Evolutionary conservation across 163 green algal species (phyloP).

Genomic region (Smithsoniella earleae): DNA sequence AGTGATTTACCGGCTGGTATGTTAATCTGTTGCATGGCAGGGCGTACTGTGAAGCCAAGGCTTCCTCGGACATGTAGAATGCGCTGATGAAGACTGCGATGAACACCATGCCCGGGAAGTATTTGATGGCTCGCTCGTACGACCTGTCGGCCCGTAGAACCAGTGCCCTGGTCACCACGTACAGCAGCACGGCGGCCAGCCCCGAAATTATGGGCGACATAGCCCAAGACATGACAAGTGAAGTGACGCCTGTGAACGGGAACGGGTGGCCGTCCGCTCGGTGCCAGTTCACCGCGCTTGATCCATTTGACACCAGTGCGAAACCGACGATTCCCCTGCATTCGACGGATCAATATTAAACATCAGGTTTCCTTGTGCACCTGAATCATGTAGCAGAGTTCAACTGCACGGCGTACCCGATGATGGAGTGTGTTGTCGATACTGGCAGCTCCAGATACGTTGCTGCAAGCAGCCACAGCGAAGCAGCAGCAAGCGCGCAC

Average conservation of each 20-base stretch:
- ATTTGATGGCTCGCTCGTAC: conserved; percentile 37
- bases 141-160: conserved; percentile 41
- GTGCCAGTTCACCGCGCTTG: background rate
- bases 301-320: background rate
- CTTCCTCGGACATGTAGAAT: conserved; percentile 35
- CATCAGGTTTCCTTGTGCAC: background rate
- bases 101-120: conserved; percentile 19
- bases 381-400: background rate
- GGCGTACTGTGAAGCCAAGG: background rate
- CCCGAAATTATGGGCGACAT: conserved; percentile 46
- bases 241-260: background rate
- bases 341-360: no score
- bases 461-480: conserved; percentile 46
- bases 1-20: conserved; percentile 29
- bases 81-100: conserved; percentile 30
- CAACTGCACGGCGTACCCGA: conserved; percentile 23
- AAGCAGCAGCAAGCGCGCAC: conserved; percentile 38
- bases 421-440: conserved; percentile 44
- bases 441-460: conserved; percentile 45
- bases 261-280: background rate
- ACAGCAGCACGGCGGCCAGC: conserved; percentile 37
- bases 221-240: background rate
- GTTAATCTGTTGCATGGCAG: conserved; percentile 31
- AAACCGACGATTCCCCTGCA: background rate
- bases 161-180: conserved; percentile 35